A percentile compares a stretch with the other conserved stretches of the same genome.
Evolutionary conservation across 2,329 filamentous ascomycete genomes (phyloP).

Genomic region (Alternaria infectoria): DNA sequence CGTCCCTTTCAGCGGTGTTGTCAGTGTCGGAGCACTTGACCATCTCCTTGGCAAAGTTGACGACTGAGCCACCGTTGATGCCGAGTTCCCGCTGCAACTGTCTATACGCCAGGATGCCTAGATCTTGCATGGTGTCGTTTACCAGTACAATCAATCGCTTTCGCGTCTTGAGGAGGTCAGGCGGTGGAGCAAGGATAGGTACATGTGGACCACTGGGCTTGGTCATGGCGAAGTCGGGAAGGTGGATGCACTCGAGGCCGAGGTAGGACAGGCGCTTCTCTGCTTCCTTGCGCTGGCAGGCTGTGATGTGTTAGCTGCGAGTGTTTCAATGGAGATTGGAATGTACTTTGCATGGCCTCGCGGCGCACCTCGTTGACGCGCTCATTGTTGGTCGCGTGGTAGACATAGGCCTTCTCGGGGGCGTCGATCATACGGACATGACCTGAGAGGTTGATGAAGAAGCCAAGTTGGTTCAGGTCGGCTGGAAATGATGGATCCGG

Average conservation of each 20-base stretch:
- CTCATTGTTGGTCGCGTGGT: conserved; percentile 73
- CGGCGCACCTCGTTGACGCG: conserved; percentile 78
- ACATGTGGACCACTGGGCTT: conserved; percentile 62
- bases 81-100: conserved; percentile 68
- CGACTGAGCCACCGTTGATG: conserved; percentile 71
- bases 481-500: conserved; percentile 67
- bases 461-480: conserved; percentile 74
- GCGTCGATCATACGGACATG: conserved; percentile 74
- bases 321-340: background rate
- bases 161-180: conserved; percentile 59
- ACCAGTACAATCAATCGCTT: conserved; percentile 75
- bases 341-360: conserved; percentile 70
- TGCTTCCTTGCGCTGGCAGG: conserved; percentile 67
- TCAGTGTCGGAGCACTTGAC: conserved; percentile 32
- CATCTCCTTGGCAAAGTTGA: conserved; percentile 65
- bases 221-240: conserved; percentile 63
- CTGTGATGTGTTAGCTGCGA: conserved; percentile 50
- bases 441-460: conserved; percentile 77
- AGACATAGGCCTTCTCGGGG: conserved; percentile 75
- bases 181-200: conserved; percentile 68
- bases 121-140: conserved; percentile 77
- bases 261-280: conserved; percentile 65
- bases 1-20: conserved; percentile 9
- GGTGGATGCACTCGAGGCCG: conserved; percentile 64
- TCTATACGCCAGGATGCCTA: conserved; percentile 77